Evolutionary conservation across 768 basidiomycete species (phyloP), one percentile per base, ranked within the genome.

Genomic region (Boletales sp.): DNA sequence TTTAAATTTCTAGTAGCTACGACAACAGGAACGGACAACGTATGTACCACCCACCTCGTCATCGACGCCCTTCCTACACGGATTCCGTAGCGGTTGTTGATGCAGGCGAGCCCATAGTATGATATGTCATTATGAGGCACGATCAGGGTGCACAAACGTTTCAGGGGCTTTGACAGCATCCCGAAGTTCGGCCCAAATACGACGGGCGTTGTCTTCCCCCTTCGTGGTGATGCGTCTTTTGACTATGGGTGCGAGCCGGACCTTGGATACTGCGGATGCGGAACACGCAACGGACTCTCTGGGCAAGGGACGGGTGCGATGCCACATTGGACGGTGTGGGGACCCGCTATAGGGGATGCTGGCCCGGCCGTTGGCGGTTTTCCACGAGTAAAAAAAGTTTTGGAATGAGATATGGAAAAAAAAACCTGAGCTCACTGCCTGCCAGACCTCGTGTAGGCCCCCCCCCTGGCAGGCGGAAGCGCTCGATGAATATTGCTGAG

Each of bases 71-170:
- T 80, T 92, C 48, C 67, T 85, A 35, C 77, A 80, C 54, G 90
- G 91, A 6, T 93, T 92, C 63, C 72, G 83, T 41, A n/a, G n/a
- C n/a, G n/a, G 89, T 86, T 5, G 82, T 93, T 28, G 91, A 94
- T 59, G 90, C 88, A 15, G 89, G 88, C 77, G 66, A 54, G 73
- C 66, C 63, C n/a, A 49, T n/a, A n/a, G n/a, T n/a, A n/a, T n/a
- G n/a, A n/a, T n/a, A n/a, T n/a, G n/a, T n/a, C n/a, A n/a, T n/a
- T 33, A 38, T n/a, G n/a, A n/a, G n/a, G n/a, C n/a, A n/a, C n/a
- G n/a, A n/a, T n/a, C n/a, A n/a, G n/a, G 42, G 44, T 15, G 45
- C 46, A 37, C 32, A n/a, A n/a, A 39, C 17, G 12, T 17, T 30
- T 55, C 48, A 57, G 60, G 56, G 60, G 50, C 31, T n/a, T n/a